phyloP scores from a whole-genome alignment of 768 basidiomycete genomes.

The Russula vinacea region DNA sequence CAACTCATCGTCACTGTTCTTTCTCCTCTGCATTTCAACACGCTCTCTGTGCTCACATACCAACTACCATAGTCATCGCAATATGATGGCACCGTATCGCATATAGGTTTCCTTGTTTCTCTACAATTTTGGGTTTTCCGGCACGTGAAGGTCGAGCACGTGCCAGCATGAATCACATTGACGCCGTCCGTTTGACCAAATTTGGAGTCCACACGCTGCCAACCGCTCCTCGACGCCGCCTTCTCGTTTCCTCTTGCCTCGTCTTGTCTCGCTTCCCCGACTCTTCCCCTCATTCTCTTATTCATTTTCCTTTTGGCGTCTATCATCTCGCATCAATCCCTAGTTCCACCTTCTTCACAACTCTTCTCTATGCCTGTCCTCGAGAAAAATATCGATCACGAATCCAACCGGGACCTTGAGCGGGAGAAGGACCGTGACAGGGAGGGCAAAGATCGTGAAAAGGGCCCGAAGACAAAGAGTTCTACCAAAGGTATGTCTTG shows the following conservation, averaged over 20 bases:
- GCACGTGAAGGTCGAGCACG: conserved; percentile 14
- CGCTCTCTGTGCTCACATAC: background rate
- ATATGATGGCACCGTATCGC: background rate
- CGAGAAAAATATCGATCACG: conserved; percentile 30
- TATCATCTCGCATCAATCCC: background rate
- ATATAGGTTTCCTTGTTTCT: background rate
- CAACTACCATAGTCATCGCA: background rate
- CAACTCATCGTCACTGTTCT: background rate
- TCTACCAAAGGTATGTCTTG: conserved; percentile 32
- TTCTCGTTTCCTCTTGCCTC: conserved; percentile 17
- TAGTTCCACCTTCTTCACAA: background rate
- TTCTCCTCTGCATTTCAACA: background rate
- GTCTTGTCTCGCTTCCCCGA: conserved; percentile 17
- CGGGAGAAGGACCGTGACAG: conserved; percentile 30
- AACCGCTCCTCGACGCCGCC: conserved; percentile 23
- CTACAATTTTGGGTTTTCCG: background rate
- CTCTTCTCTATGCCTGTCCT: conserved; percentile 28
- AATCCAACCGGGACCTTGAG: conserved; percentile 27
- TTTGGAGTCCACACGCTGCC: conserved; percentile 19
- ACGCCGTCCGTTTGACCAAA: conserved; percentile 15
- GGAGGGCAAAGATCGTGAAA: conserved; percentile 30
- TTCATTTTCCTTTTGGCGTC: conserved; percentile 8
- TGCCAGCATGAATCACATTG: background rate
- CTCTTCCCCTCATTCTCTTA: conserved; percentile 9
- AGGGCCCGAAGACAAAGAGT: conserved; percentile 31